A percentile compares a stretch with the other conserved stretches of the same genome.
These are phyloP conservation scores for Pisolithus tinctorius DNA, from an alignment of 768 basidiomycete species.

Conservation along the genomic window DNA sequence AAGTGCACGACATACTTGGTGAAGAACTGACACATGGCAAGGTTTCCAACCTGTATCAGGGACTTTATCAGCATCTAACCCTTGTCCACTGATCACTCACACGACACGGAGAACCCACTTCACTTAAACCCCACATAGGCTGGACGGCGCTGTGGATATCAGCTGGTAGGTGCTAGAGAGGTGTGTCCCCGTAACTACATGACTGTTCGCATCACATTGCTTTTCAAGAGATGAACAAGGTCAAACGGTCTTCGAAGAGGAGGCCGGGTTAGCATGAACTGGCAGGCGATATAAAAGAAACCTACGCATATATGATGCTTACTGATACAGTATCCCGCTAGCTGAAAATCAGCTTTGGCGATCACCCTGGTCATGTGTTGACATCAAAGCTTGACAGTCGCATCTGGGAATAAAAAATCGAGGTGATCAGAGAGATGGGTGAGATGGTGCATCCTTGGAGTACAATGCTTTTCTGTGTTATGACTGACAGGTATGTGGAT, in stretches of 20 bases:
- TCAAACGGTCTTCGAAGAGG: constrained; percentile 41
- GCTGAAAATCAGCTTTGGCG: constrained; percentile 41
- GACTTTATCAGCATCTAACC: constrained; percentile 9
- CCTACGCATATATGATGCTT: not conserved
- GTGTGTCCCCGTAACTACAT: constrained; percentile 5
- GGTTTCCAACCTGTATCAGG: constrained; percentile 48
- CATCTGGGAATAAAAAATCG: constrained; percentile 34
- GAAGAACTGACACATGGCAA: constrained; percentile 57
- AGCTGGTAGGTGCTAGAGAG: constrained; percentile 3
- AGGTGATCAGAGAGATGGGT: constrained; percentile 43
- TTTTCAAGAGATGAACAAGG: constrained; percentile 15
- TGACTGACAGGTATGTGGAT: not conserved
- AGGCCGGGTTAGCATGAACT: constrained; percentile 39
- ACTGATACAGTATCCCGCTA: constrained; percentile 60
- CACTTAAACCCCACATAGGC: constrained; percentile 17
- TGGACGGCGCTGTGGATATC: constrained; percentile 2
- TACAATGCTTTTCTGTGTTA: constrained; percentile 19
- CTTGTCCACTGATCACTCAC: constrained; percentile 42
- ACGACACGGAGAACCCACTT: constrained; percentile 28
- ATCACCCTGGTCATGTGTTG: constrained; percentile 31
- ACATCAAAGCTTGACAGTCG: constrained; percentile 17
- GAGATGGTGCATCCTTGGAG: constrained; percentile 36
- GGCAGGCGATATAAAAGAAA: constrained; percentile 31
- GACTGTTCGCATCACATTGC: not conserved
- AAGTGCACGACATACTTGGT: constrained; percentile 59